Percentiles rank a stretch among this genome's conserved stretches.
Conservation (phyloP, 177 flowering plant genomes). For the Vitis hybrid region DNA sequence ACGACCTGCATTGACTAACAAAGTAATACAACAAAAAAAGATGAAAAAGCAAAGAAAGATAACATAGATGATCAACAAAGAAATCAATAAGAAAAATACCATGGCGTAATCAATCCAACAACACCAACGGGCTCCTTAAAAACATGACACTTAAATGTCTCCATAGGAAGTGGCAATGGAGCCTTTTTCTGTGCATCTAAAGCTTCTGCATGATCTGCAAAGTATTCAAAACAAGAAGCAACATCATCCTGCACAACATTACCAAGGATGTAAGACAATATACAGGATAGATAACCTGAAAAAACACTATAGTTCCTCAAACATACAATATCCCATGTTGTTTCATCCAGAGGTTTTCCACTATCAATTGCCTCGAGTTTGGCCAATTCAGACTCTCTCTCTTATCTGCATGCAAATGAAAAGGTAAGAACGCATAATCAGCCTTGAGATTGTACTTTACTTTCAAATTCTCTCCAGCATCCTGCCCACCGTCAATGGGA, state of each 20-base stretch:
- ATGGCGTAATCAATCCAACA: conserved; percentile 92
- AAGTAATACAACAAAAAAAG: not conserved
- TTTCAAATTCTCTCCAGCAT: not conserved
- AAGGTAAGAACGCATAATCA: not conserved
- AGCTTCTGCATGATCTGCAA: conserved; percentile 91
- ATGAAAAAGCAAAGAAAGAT: conserved; percentile 1
- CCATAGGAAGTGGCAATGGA: conserved; percentile 78
- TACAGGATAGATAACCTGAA: not conserved
- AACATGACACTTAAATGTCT: conserved; percentile 67
- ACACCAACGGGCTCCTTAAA: conserved; percentile 88
- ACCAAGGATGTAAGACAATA: conserved; percentile 13
- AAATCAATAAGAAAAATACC: conserved; percentile 35
- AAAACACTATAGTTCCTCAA: not conserved
- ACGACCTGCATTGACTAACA: not conserved
- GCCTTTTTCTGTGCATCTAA: conserved; percentile 81
- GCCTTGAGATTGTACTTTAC: not conserved
- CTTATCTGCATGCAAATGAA: conserved; percentile 49
- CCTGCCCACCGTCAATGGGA: not conserved
- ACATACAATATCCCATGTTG: conserved; percentile 93
- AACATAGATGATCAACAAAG: not conserved
- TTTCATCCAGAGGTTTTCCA: conserved; percentile 96
- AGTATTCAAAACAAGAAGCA: conserved; percentile 90
- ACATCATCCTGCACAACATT: conserved; percentile 79
- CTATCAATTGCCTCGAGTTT: conserved; percentile 81
- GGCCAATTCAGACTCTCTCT: conserved; percentile 63